Evolutionary conservation across 306 rosid species (phyloP), one percentile per base, ranked within the genome.

Genomic region (Hylodesmum podocarpum): DNA sequence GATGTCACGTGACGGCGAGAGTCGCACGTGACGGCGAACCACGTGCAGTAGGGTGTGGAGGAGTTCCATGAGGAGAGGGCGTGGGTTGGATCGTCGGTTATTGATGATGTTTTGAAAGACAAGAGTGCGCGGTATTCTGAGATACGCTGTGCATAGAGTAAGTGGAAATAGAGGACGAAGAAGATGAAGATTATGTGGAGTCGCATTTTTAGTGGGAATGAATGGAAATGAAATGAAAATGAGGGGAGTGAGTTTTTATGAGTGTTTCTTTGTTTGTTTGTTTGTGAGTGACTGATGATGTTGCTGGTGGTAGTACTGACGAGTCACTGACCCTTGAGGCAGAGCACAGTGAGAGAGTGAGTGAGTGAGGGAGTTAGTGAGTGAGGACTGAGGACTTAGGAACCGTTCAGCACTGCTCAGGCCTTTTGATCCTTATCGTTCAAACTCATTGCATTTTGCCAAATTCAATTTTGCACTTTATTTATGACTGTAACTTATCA

Each of bases 21-120:
- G 70, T 89, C 93, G 80, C 97, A 92, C 21, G 91, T 82, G 54
- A 94, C 83, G 2, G 91, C 92, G 4, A 22, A 8, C 97, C 97
- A 92, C 3, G 89, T 66, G 58, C 96, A 92, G 85, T 81, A 81
- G 13, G 44, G 14, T 9, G 89, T 66, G 21, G 91, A 39, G 71
- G 88, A 49, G 43, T 75, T 84, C 98, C 98, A 94, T 5, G 88
- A 57, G 74, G 93, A 53, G n/a, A 94, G 93, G n/a, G 80, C 37
- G 19, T 72, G 54, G 16, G 82, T 76, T 0, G 97, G 91, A 82
- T 92, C 95, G 39, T 65, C 77, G 70, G 84, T 13, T 15, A 94
- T 36, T 84, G 91, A 75, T 16, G 81, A 59, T 5, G 76, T 0
- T 49, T 83, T 92, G 14, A 88, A 69, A 0, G 97, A 84, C 70